phyloP scores from a whole-genome alignment of 179 eudicot species.

The Spergularia azorica region DNA sequence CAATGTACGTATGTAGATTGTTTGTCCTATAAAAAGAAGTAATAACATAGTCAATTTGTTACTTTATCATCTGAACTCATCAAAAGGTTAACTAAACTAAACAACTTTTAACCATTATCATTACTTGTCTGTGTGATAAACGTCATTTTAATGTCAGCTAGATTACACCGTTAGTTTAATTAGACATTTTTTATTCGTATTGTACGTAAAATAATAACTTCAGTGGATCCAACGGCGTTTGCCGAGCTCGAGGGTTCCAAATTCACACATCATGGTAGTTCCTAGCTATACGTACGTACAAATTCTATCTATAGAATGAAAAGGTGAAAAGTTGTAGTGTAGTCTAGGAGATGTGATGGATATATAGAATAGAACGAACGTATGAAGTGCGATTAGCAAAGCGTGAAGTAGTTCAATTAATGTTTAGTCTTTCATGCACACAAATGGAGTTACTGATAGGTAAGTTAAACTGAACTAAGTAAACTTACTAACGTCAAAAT shows the following conservation, averaged over 20 bases:
- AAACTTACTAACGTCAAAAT: conserved; percentile 1
- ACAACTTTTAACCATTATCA: not conserved
- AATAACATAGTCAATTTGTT: conserved; percentile 1
- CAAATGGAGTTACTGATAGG: conserved; percentile 31
- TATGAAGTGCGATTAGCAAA: conserved; percentile 26
- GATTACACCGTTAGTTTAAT: no score
- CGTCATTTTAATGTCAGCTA: no score
- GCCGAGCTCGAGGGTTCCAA: not conserved
- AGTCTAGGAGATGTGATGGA: conserved; percentile 22
- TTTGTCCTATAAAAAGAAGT: conserved; percentile 6
- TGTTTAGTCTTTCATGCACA: conserved; percentile 7
- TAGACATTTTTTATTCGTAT: no score
- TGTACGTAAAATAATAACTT: no score
- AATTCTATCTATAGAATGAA: conserved; percentile 21
- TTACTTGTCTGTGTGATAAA: not conserved
- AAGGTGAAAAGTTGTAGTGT: conserved; percentile 15
- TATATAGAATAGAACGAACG: conserved; percentile 14
- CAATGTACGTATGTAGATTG: conserved; percentile 17
- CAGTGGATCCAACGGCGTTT: no score
- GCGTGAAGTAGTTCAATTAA: conserved; percentile 26
- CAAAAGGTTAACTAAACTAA: conserved; percentile 5
- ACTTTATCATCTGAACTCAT: no score
- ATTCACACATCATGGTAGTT: conserved; percentile 19
- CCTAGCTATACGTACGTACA: not conserved
- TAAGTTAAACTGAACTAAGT: conserved; percentile 27